These are phyloP conservation scores for Epipyxis sp. DNA, from an alignment of 108 stramenopile species.

Conservation along the genomic window DNA sequence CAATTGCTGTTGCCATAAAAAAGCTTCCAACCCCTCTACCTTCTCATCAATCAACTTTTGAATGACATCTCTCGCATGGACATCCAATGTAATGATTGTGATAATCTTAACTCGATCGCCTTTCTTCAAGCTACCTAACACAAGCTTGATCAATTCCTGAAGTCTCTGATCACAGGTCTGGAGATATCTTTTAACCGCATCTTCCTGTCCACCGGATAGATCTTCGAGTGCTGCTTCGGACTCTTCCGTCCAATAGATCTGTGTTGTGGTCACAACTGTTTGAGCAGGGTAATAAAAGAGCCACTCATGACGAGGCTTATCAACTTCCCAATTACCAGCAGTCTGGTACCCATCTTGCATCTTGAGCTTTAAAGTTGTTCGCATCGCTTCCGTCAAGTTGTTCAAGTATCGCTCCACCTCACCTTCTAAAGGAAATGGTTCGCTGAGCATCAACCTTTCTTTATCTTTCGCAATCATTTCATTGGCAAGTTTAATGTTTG, in stretches of 20 bases:
- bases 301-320: slow-evolving; percentile 79
- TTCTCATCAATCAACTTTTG: slow-evolving; percentile 74
- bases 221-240: slow-evolving; percentile 77
- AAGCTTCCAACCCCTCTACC: slow-evolving; percentile 72
- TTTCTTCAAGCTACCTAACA: slow-evolving; percentile 65
- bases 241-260: slow-evolving; percentile 90
- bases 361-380: slow-evolving; percentile 67
- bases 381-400: slow-evolving; percentile 73
- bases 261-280: slow-evolving; percentile 74
- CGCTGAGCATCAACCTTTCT: slow-evolving; percentile 62
- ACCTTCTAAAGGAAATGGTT: slow-evolving; percentile 73
- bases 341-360: slow-evolving; percentile 71
- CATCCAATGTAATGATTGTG: slow-evolving; percentile 84
- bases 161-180: slow-evolving; percentile 68
- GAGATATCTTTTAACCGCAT: slow-evolving; percentile 77
- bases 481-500: slow-evolving; percentile 59
- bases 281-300: slow-evolving; percentile 82
- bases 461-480: slow-evolving; percentile 79
- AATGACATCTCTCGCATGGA: slow-evolving; percentile 81
- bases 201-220: slow-evolving; percentile 78
- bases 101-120: slow-evolving; percentile 80
- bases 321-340: slow-evolving; percentile 81
- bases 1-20: slow-evolving; percentile 83
- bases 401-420: slow-evolving; percentile 81
- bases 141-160: slow-evolving; percentile 68